Percentiles rank a stretch among this genome's conserved stretches.
phyloP scores from a whole-genome alignment of 2,329 filamentous ascomycete species.

The Botrytis cinerea region DNA sequence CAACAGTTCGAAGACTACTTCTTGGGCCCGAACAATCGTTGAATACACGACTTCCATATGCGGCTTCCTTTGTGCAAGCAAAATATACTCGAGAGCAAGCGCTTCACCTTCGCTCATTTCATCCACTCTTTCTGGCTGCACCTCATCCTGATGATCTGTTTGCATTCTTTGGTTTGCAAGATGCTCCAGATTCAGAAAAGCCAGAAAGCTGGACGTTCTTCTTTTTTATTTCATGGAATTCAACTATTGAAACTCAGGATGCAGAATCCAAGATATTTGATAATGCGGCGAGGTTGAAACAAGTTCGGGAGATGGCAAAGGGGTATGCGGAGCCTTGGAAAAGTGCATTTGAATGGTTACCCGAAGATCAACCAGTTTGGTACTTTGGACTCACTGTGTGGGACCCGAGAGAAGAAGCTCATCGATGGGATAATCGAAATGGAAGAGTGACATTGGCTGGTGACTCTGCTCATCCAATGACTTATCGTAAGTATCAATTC shows the following conservation, averaged over 20 bases:
- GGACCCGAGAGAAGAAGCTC: slow-evolving; percentile 40
- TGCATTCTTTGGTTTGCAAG: slow-evolving; percentile 49
- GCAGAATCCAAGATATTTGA: slow-evolving; percentile 41
- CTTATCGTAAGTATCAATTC: slow-evolving; percentile 39
- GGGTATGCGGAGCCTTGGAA: slow-evolving; percentile 49
- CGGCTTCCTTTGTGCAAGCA: slow-evolving; percentile 49
- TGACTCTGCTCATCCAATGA: slow-evolving; percentile 44
- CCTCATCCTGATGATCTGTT: slow-evolving; percentile 49
- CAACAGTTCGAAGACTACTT: slow-evolving; percentile 38
- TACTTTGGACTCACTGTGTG: slow-evolving; percentile 40
- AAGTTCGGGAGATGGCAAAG: slow-evolving; percentile 46
- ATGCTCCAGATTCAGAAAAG: slow-evolving; percentile 43
- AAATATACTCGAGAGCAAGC: slow-evolving; percentile 48
- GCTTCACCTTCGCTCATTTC: slow-evolving; percentile 46
- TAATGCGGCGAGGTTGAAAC: slow-evolving; percentile 44
- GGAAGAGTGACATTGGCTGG: slow-evolving; percentile 42
- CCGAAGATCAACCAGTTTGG: slow-evolving; percentile 40
- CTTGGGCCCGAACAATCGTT: slow-evolving; percentile 39
- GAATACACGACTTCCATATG: slow-evolving; percentile 47
- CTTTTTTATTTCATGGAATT: slow-evolving; percentile 51
- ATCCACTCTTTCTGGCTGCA: slow-evolving; percentile 48
- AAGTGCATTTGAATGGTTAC: slow-evolving; percentile 44
- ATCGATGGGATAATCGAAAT: slow-evolving; percentile 41
- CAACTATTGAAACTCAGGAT: slow-evolving; percentile 46
- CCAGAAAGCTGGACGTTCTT: slow-evolving; percentile 49